Evolutionary conservation across 169 alveolate species (phyloP).

Genomic region (Theileria luwenshuni): DNA sequence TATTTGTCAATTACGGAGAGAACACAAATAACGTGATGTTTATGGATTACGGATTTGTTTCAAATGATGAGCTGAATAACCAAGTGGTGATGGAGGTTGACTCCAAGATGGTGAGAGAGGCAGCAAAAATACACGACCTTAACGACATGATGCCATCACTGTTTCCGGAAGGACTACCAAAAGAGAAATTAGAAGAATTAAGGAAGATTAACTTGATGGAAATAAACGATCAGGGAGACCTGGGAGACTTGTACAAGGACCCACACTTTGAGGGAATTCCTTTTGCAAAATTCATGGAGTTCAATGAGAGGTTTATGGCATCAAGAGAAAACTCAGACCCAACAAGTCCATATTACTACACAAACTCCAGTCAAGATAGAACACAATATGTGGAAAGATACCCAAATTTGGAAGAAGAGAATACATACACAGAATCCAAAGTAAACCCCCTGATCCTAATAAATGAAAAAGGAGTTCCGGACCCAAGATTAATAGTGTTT

Average conservation of each 20-base stretch:
- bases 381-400: not conserved
- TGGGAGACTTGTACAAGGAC: constrained; percentile 35
- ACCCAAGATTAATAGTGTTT: constrained; percentile 26
- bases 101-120: constrained; percentile 16
- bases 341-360: constrained; percentile 16
- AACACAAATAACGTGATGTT: constrained; percentile 36
- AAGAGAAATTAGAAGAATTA: constrained; percentile 45
- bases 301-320: constrained; percentile 37
- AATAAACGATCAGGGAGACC: constrained; percentile 29
- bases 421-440: not conserved
- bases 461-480: constrained; percentile 43
- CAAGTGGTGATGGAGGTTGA: constrained; percentile 59
- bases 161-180: constrained; percentile 61
- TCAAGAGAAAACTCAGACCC: not conserved
- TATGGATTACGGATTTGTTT: constrained; percentile 63
- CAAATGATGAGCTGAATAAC: constrained; percentile 12
- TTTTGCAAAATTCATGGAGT: constrained; percentile 49
- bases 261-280: constrained; percentile 66
- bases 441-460: constrained; percentile 19
- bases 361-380: constrained; percentile 17
- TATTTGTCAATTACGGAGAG: constrained; percentile 50
- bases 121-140: constrained; percentile 41
- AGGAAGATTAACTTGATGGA: constrained; percentile 39
- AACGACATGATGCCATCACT: constrained; percentile 30
- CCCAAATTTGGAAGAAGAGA: constrained; percentile 6